phyloP scores from a whole-genome alignment of 345 rosid species.

The Eucalyptus sp. region DNA sequence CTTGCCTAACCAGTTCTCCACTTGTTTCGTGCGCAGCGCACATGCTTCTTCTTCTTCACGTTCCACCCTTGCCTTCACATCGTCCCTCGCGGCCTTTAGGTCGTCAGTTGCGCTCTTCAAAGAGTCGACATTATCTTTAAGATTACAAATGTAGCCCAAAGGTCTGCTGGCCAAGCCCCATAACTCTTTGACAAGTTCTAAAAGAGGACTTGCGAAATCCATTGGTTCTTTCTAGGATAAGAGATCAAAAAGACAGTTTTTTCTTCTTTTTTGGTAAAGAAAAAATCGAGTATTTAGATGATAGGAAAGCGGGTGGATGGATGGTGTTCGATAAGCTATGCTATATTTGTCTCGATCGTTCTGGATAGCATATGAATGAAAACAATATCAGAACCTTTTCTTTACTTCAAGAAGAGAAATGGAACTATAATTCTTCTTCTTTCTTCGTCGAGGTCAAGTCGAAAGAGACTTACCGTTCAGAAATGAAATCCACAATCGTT shows the following conservation, averaged over 20 bases:
- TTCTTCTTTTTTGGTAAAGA: no score
- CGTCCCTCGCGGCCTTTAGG: fast-evolving
- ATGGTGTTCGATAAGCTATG: neutral
- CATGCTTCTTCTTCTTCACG: fast-evolving
- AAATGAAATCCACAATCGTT: no score
- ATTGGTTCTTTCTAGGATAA: neutral
- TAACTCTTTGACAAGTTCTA: neutral
- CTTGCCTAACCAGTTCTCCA: neutral
- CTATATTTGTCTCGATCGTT: neutral
- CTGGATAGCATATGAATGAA: no score
- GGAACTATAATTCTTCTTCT: no score
- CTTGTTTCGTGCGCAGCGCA: neutral
- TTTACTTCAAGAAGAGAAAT: no score
- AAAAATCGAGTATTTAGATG: neutral
- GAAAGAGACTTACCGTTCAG: no score
- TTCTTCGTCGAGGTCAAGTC: no score
- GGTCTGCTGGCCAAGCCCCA: neutral
- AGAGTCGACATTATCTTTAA: neutral
- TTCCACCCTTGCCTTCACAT: neutral
- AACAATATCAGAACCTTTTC: no score
- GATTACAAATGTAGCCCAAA: neutral
- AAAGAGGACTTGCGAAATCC: neutral
- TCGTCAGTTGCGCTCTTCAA: fast-evolving
- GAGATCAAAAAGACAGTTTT: neutral
- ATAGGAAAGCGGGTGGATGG: fast-evolving